Base-by-base conservation (phyloP, 2,329 filamentous ascomycete genomes). In the Claviceps arundinis region DNA sequence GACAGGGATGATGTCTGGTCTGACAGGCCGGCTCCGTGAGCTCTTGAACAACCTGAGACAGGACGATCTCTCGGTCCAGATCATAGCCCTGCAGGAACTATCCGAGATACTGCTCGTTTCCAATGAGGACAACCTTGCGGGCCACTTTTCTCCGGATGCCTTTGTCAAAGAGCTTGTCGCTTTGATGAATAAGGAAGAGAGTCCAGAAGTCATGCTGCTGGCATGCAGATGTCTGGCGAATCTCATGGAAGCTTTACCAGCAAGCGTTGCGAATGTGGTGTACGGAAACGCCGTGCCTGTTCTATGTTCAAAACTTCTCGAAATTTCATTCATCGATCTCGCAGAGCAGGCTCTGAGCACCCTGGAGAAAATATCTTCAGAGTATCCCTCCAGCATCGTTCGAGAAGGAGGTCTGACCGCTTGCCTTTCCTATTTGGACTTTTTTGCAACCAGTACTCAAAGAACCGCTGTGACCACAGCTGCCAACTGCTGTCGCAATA, bases 261-360 rank as follows among this genome's bases (percentile, higher is more conserved):
- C 89, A 37, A 91, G 91, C 53, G 93, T 93, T 48, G 87, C 89
- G 13, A 96, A 95, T 64, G 89, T 98, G 14, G 93, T 97, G 4
- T 97, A 97, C 64, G 91, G 90, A n/a, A 89, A 89, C 48, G 93
- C 93, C 37, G 93, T 98, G 5, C 90, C 93, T 2, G 83, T 98
- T 13, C 73, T 98, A 26, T 97, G 93, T 70, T 87, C 91, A 64
- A 98, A 97, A 69, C 75, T 98, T 34, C 75, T 97, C 55, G 90
- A 97, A 68, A 97, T 97, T 46, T 85, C 91, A 56, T 98, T 91
- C 66, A 98, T 98, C 65, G 93, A 98, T 67, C 75, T 98, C 51
- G 94, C 94, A 40, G 93, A 98, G 70, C 94, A 98, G 71, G 89
- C 93, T 53, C 73, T 98, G 48, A 98, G 89, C 71, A 98, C 93